phyloP scores from a whole-genome alignment of 768 basidiomycete species.

The Paxillus rubicundulus region DNA sequence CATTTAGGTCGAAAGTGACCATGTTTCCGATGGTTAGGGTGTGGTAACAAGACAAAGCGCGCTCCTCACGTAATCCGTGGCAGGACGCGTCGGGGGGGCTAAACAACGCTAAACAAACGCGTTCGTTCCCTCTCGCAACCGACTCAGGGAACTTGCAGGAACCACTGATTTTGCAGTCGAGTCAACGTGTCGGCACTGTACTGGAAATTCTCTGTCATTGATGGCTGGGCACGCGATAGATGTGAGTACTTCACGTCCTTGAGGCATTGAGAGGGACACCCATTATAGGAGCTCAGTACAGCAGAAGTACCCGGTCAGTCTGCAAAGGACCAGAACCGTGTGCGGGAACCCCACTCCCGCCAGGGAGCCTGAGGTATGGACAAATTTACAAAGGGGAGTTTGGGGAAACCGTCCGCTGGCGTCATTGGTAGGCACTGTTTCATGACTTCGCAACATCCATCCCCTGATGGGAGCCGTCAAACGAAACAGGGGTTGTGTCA shows the following conservation, averaged over 20 bases:
- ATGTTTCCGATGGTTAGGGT: constrained; percentile 8
- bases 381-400: constrained; percentile 40
- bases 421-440: constrained; percentile 58
- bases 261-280: not conserved
- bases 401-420: constrained; percentile 70
- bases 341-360: constrained; percentile 48
- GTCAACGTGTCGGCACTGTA: not conserved
- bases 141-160: not conserved
- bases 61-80: constrained; percentile 18
- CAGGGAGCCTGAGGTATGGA: constrained; percentile 67
- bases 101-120: constrained; percentile 22
- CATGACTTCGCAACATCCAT: constrained; percentile 5
- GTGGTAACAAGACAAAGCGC: constrained; percentile 2
- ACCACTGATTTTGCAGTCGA: no score
- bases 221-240: constrained; percentile 32
- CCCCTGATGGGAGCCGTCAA: constrained; percentile 7
- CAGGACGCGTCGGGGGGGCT: constrained; percentile 19
- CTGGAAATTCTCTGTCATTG: not conserved
- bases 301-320: constrained; percentile 64
- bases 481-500: constrained; percentile 65
- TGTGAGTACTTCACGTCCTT: constrained; percentile 14
- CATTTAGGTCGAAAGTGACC: constrained; percentile 12
- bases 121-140: not conserved
- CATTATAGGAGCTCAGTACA: constrained; percentile 50
- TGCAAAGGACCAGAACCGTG: constrained; percentile 67